Conservation (phyloP, 805 yeast genomes). For the Sungouiozyma ichnusensis region DNA sequence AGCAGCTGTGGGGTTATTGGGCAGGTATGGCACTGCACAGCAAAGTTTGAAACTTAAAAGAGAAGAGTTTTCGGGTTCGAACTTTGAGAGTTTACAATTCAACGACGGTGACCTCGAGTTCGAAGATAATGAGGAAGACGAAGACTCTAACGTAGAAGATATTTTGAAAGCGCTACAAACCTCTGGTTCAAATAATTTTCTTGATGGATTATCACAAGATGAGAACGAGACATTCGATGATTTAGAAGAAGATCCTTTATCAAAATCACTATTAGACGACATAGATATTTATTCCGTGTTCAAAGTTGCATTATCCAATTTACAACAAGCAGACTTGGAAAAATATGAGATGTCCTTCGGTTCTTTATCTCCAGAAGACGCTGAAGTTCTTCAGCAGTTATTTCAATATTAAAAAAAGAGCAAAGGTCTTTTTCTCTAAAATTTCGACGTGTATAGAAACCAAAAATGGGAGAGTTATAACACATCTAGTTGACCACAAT, state of each 20-base stretch:
- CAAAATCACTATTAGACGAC: slow-evolving; percentile 68
- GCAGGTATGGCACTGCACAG: slow-evolving; percentile 62
- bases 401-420: not conserved
- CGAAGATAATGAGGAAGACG: slow-evolving; percentile 28
- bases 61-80: slow-evolving; percentile 37
- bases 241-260: slow-evolving; percentile 70
- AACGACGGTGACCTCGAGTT: slow-evolving; percentile 30
- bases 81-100: slow-evolving; percentile 24
- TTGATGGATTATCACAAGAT: slow-evolving; percentile 26
- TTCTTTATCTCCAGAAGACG: slow-evolving; percentile 28
- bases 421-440: no score
- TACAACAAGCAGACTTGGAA: slow-evolving; percentile 39
- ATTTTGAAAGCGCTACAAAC: slow-evolving; percentile 39
- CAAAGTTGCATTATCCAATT: slow-evolving; percentile 39
- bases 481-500: not conserved
- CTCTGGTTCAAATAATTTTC: slow-evolving; percentile 29
- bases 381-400: slow-evolving; percentile 10
- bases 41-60: slow-evolving; percentile 53
- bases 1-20: slow-evolving; percentile 42
- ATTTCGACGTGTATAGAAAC: not conserved
- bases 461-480: not conserved
- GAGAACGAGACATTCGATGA: slow-evolving; percentile 56
- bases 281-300: slow-evolving; percentile 63
- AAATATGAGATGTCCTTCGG: slow-evolving; percentile 42
- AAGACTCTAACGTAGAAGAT: slow-evolving; percentile 30